A percentile compares a stretch with the other conserved stretches of the same genome.
These are phyloP conservation scores for Otatea glauca DNA, from an alignment of 176 grass and related monocot species.

Conservation along the genomic window DNA sequence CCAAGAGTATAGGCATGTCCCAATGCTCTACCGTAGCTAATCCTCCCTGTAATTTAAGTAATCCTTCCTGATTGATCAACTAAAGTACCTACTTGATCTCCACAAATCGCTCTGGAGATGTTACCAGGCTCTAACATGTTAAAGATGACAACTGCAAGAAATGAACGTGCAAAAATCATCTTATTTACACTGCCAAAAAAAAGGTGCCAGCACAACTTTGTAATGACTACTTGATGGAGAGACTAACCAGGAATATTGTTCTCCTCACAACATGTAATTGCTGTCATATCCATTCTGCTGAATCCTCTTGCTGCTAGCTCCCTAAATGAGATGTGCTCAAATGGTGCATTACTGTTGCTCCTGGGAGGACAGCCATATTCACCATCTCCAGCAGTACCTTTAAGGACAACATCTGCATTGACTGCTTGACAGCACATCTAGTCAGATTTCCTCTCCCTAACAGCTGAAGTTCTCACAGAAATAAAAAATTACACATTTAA, in stretches of 20 bases:
- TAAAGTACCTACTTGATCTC: constrained; percentile 84
- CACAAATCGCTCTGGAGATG: constrained; percentile 85
- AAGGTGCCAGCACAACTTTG: neutral
- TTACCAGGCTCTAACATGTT: constrained; percentile 83
- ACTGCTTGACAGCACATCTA: constrained; percentile 63
- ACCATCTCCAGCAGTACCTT: constrained; percentile 72
- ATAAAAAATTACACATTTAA: neutral
- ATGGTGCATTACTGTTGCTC: constrained; percentile 48
- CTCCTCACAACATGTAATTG: constrained; percentile 93
- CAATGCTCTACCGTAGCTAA: constrained; percentile 22
- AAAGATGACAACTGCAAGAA: constrained; percentile 90
- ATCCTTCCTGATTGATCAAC: constrained; percentile 90
- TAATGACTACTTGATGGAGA: constrained; percentile 4
- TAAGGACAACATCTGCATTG: constrained; percentile 85
- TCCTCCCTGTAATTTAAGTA: constrained; percentile 41
- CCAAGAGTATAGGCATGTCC: constrained; percentile 5
- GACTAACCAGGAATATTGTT: constrained; percentile 93
- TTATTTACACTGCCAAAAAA: neutral
- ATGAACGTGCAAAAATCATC: constrained; percentile 33
- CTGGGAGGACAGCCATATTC: constrained; percentile 68
- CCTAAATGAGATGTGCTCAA: constrained; percentile 92
- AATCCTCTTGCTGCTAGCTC: constrained; percentile 78
- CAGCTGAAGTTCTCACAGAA: constrained; percentile 5
- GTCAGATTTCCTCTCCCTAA: constrained; percentile 53
- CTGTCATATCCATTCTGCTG: constrained; percentile 86